Evolutionary conservation across 2,329 filamentous ascomycete genomes (phyloP), one percentile per base, ranked within the genome.

Genomic region (Samsoniella hepiali): DNA sequence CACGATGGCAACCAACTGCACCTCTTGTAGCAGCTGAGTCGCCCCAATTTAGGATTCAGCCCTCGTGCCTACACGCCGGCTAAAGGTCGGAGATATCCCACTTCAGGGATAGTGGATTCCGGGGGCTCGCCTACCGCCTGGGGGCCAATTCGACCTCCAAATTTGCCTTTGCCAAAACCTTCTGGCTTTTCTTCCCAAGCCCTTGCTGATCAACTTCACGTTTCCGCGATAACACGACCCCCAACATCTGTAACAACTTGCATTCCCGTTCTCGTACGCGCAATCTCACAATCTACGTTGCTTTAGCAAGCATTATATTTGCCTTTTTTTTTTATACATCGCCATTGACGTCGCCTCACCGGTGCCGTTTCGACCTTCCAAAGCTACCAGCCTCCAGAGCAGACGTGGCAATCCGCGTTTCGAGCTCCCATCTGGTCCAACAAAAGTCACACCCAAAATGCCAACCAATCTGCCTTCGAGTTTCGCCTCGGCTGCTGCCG

Each of bases 401-500:
- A 59, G 62, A 63, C 51, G 44, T 62, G 58, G 45, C 58, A 32
- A 56, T 27, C 29, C 58, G 58, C 34, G 51, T 36, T 32, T 56
- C 53, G 44, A 36, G 49, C 50, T 60, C 54, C 47, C 29, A 47
- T 29, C 54, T 17, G 53, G 15, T 50, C 32, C 53, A 45, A 45
- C 49, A 51, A 49, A 53, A 36, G 45, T 36, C 54, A 62, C 45
- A 65, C 55, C 69, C 69, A 77, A 67, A 65, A 83, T 92, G 89
- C 85, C 89, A 80, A 86, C 88, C 75, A 88, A 90, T 80, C 84
- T 92, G 76, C 88, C 89, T 72, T 91, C 90, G 71, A 93, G 89
- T 82, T 93, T 93, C 79, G 90, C 90, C 75, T 92, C 90, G 74
- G 90, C 90, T 72, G 90, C 90, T 70, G 90, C 90, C 75, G 90